phyloP scores from a whole-genome alignment of 1,139 yeast genomes.

The Waltiozyma solani region DNA sequence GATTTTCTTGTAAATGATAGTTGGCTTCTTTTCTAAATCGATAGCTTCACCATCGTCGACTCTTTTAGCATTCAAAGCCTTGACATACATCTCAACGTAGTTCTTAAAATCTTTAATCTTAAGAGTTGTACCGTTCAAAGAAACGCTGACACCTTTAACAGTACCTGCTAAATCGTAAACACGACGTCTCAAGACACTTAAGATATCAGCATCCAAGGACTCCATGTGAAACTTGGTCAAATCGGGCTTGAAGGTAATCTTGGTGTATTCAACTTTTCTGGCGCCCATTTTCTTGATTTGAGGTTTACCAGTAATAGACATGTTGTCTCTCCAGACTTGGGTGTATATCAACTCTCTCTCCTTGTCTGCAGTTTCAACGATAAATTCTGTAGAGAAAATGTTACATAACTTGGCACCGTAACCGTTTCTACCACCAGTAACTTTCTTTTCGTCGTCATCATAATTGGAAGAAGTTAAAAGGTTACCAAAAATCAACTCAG shows the following conservation, averaged over 20 bases:
- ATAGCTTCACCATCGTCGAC: constrained; percentile 23
- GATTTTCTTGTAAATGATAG: constrained; percentile 71
- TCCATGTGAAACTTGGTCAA: constrained; percentile 78
- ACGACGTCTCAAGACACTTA: constrained; percentile 83
- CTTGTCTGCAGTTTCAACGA: constrained; percentile 83
- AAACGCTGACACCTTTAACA: constrained; percentile 75
- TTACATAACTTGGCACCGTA: constrained; percentile 96
- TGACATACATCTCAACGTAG: constrained; percentile 85
- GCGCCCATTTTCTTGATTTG: constrained; percentile 43
- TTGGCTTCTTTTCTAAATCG: constrained; percentile 35
- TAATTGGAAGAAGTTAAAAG: constrained; percentile 91
- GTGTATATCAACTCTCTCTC: constrained; percentile 49
- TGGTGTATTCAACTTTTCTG: constrained; percentile 63
- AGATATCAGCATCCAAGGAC: constrained; percentile 65
- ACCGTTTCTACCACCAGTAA: constrained; percentile 98
- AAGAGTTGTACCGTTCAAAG: constrained; percentile 65
- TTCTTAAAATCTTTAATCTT: constrained; percentile 68
- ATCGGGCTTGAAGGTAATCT: constrained; percentile 86
- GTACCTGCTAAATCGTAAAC: constrained; percentile 96
- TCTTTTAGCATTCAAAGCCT: constrained; percentile 42
- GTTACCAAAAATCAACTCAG: constrained; percentile 94
- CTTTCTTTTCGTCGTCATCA: constrained; percentile 91
- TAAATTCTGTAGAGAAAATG: constrained; percentile 82
- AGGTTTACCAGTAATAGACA: constrained; percentile 73
- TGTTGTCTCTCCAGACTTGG: constrained; percentile 83